Evolutionary conservation across 2,329 filamentous ascomycete species (phyloP).

Genomic region (Sporothrix dimorphospora): DNA sequence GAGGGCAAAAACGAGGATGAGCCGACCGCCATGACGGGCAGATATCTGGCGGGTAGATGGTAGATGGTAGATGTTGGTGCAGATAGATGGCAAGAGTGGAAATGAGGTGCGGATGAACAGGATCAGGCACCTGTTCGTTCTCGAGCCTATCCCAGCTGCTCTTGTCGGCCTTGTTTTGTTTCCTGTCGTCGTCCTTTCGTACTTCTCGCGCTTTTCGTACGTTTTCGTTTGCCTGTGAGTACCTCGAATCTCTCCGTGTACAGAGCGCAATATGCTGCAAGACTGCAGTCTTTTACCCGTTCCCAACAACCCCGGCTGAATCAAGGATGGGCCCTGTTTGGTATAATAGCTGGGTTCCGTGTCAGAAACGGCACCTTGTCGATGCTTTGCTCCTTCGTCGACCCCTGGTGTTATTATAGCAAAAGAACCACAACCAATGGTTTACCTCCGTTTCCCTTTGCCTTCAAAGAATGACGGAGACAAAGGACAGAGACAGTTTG

Average conservation of each 20-base stretch:
- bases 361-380: slow-evolving; percentile 20
- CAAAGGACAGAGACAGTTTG: background rate
- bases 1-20: slow-evolving; percentile 14
- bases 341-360: slow-evolving; percentile 16
- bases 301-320: slow-evolving; percentile 24
- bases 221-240: too few species aligned
- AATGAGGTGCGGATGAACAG: slow-evolving; percentile 7
- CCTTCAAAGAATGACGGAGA: background rate
- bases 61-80: background rate
- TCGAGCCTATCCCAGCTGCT: slow-evolving; percentile 3
- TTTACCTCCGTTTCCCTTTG: background rate
- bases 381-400: background rate
- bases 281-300: background rate
- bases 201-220: background rate
- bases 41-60: background rate
- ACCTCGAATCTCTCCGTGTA: too few species aligned
- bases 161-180: background rate
- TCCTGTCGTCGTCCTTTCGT: slow-evolving; percentile 1
- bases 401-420: slow-evolving; percentile 13
- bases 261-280: too few species aligned
- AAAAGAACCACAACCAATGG: background rate
- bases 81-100: background rate
- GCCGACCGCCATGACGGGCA: slow-evolving; percentile 17
- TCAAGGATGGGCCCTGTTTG: slow-evolving; percentile 28
- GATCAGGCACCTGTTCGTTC: background rate